Evolutionary conservation across 2,329 filamentous ascomycete species (phyloP).

Genomic region (Exophiala mesophila): DNA sequence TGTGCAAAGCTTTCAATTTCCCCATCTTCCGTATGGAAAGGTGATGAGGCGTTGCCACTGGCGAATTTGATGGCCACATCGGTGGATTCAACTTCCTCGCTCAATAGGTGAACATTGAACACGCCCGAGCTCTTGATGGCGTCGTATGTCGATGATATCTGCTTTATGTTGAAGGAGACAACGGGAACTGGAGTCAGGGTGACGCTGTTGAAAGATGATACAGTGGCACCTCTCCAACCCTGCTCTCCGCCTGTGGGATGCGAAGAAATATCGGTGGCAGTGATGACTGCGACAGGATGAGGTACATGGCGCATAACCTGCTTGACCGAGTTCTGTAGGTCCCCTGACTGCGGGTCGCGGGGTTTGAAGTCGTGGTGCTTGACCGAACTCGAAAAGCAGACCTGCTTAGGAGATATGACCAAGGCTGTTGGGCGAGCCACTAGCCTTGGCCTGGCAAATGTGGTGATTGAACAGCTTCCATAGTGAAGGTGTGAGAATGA

Average conservation of each 20-base stretch:
- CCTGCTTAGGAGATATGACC: too few species aligned
- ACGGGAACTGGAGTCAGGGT: conserved; percentile 51
- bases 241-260: conserved; percentile 27
- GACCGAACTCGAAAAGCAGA: not conserved
- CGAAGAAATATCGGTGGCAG: conserved; percentile 32
- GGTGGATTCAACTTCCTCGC: conserved; percentile 25
- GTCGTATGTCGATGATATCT: conserved; percentile 52
- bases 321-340: conserved; percentile 29
- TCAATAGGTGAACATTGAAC: conserved; percentile 51
- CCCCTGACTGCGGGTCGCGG: not conserved
- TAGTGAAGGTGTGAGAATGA: too few species aligned
- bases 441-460: too few species aligned
- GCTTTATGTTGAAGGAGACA: conserved; percentile 58
- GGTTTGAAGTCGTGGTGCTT: not conserved
- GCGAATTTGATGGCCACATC: conserved; percentile 25
- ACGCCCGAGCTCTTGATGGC: conserved; percentile 44
- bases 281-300: conserved; percentile 55
- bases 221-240: conserved; percentile 49
- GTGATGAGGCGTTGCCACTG: conserved; percentile 15
- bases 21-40: conserved; percentile 17
- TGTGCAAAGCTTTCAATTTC: conserved; percentile 10
- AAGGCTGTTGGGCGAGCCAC: too few species aligned
- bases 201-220: conserved; percentile 59
- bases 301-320: conserved; percentile 51
- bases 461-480: too few species aligned